phyloP scores from a whole-genome alignment of 2,329 filamentous ascomycete genomes.

The Colletotrichum phormii region DNA sequence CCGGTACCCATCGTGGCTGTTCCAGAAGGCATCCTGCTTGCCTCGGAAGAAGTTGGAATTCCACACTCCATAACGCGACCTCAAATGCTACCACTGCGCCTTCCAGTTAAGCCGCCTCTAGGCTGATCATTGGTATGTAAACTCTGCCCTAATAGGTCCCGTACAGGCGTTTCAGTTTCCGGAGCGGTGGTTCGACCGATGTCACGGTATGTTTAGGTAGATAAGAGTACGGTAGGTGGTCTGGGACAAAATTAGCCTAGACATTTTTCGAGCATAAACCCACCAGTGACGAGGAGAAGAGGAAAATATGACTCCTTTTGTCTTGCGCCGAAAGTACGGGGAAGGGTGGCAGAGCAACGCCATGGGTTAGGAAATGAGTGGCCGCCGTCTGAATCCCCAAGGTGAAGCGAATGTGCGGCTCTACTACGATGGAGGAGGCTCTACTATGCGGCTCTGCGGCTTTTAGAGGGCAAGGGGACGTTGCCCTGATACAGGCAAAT shows the following conservation, averaged over 20 bases:
- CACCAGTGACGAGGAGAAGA: neutral
- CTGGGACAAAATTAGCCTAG: slow-evolving; percentile 8
- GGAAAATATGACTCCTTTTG: neutral
- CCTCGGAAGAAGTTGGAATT: neutral
- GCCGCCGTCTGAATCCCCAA: too few relatives aligned
- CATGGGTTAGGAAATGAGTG: neutral
- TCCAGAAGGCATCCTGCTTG: slow-evolving; percentile 8
- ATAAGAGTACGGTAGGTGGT: neutral
- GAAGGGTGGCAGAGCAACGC: slow-evolving; percentile 7
- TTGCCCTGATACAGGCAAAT: too few relatives aligned
- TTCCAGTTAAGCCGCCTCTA: neutral
- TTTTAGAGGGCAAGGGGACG: too few relatives aligned
- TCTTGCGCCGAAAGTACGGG: slow-evolving; percentile 16
- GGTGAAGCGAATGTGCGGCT: too few relatives aligned
- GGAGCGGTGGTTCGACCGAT: slow-evolving; percentile 1
- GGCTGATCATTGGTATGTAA: neutral
- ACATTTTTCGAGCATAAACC: neutral
- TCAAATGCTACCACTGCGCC: slow-evolving; percentile 1
- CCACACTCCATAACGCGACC: slow-evolving; percentile 13
- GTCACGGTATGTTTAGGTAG: slow-evolving; percentile 18
- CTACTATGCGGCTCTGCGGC: too few relatives aligned
- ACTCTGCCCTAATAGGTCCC: neutral
- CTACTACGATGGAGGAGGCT: too few relatives aligned
- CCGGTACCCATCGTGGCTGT: slow-evolving; percentile 3
- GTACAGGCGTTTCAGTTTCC: slow-evolving; percentile 9